Conservation (phyloP, 306 rosid genomes). For the Prunus mume region DNA sequence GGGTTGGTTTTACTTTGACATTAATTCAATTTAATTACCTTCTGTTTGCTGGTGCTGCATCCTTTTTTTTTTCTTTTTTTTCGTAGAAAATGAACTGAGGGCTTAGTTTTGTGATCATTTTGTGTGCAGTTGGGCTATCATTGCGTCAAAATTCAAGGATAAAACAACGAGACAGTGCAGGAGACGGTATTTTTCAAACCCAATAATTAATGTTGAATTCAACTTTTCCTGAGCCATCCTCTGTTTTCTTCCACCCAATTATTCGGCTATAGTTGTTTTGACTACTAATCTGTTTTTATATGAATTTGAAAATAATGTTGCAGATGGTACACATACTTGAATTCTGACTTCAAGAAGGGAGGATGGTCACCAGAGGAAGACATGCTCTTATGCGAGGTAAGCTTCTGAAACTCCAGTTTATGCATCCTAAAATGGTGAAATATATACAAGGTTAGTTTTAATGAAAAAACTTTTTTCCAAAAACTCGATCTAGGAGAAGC, state of each 20-base stretch:
- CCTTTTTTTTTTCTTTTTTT: background rate
- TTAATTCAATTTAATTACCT: conserved; percentile 9
- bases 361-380: conserved; percentile 99
- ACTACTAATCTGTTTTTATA: conserved; percentile 26
- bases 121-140: conserved; percentile 81
- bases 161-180: conserved; percentile 99
- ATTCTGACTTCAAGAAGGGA: conserved; percentile 99
- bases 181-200: conserved; percentile 70
- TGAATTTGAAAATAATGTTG: conserved; percentile 25
- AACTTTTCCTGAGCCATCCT: conserved; percentile 2
- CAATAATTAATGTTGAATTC: conserved; percentile 28
- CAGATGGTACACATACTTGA: conserved; percentile 99
- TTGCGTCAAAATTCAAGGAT: conserved; percentile 94
- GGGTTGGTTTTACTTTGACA: background rate
- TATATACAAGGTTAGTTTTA: background rate
- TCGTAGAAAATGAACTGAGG: conserved; percentile 18
- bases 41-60: background rate
- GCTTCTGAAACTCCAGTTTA: conserved; percentile 7
- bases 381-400: conserved; percentile 92
- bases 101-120: conserved; percentile 19
- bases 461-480: background rate
- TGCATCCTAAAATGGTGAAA: background rate
- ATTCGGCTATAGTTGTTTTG: conserved; percentile 9
- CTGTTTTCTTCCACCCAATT: conserved; percentile 10
- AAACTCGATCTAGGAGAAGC: background rate